Base-by-base conservation (phyloP, 1,284 basidiomycete genomes). In the Paramarasmius palmivorus region DNA sequence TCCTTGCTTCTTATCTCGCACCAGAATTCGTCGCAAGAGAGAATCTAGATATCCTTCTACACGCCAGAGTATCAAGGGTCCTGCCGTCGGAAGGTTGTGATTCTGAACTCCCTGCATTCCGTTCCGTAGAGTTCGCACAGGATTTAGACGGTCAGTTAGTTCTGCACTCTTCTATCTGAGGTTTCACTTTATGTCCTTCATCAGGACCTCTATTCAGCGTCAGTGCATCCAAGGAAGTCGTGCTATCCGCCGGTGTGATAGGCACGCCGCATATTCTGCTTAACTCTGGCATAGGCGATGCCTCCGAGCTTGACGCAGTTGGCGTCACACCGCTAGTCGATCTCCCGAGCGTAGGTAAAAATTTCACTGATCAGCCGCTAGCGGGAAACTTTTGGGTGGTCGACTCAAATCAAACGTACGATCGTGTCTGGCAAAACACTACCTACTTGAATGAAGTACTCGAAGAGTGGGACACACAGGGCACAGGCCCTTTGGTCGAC, bases 301-400 rank as follows among this genome's bases (percentile, higher is more conserved):
- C 61, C 0, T 39, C 53, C 4, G 50, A 63, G 10, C 63, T 72
- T 3, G 42, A 48, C 1, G 45, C 57, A 1, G 59, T 70, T 17
- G 65, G 66, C 3, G 70, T 73, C 50, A 38, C 46, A 8, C 48
- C 56, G 6, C 23, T 68, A 19, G 53, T 65, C 40, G 50, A 66
- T 49, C 60, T 71, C 1, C 62, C 65, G 42, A 67, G 63, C 4
- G 72, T 72, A 19, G 70, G 69, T 2, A 63, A 62, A 40, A 73
- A 73, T 52, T 54, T 76, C 25, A 61, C 65, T 50, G 75, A 76
- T 57, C 74, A 77, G 59, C 62, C 58, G 17, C 47, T 59, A n/a
- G 46, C 68, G 9, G 23, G 54, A 8, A 61, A 59, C 50, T 49
- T 59, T 25, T 71, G 55, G 55, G 45, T 52, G 9, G 66, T 66